Evolutionary conservation across 169 alveolate genomes (phyloP), one percentile per base, ranked within the genome.

Genomic region (Hepatocystis sp.): DNA sequence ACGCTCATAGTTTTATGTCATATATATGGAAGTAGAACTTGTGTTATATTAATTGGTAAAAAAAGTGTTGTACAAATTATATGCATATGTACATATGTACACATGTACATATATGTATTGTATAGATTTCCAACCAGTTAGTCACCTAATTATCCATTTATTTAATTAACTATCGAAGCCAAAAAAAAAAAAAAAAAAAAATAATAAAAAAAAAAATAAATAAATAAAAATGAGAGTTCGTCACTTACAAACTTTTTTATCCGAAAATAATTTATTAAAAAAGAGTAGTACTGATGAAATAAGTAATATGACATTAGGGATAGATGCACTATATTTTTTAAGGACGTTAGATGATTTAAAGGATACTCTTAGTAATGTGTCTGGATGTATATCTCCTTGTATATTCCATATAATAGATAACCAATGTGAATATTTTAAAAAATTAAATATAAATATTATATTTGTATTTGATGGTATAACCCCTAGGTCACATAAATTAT

Each of bases 201-300:
- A n/a, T n/a, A n/a, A n/a, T n/a, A n/a, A n/a, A n/a, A n/a, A n/a
- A n/a, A n/a, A n/a, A n/a, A n/a, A n/a, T n/a, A n/a, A n/a, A n/a
- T n/a, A 58, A 58, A 23, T 32, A 7, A 90, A 90, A 15, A 92
- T 92, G 95, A 53, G 95, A 61, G 95, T 92, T n/a, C 58, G 95
- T 44, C 84, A 86, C 7, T 58, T 92, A 40, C 91, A 86, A 68
- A 84, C 71, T 8, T 92, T 86, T 51, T 81, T 92, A 60, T 67
- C 91, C 1, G 95, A 92, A 66, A 86, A 90, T 52, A 66, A 84
- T 21, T 47, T 91, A 42, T 67, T 92, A 49, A 90, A 89, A 19
- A 78, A 49, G 39, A 78, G 89, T 63, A 10, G 63, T 0, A 8
- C 47, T 4, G 89, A 78, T n/a, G 51, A 30, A 10, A 78, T 78